Conservation (phyloP, 2,329 filamentous ascomycete species). For the Mollisia scopiformis region DNA sequence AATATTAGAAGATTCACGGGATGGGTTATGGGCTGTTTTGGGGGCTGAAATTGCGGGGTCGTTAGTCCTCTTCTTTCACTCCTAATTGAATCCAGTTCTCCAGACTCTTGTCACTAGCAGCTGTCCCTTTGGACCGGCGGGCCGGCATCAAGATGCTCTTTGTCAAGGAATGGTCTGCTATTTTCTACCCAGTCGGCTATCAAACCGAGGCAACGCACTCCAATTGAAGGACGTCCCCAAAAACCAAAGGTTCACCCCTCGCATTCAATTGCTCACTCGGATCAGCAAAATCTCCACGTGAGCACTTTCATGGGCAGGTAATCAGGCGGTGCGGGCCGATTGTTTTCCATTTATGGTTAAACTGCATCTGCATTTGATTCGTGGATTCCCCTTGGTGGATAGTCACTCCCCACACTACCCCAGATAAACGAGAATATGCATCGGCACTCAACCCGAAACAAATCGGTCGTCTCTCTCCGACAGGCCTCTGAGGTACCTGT, state of each 20-base stretch:
- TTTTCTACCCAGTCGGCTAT: background rate
- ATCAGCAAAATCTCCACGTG: background rate
- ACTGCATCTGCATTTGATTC: background rate
- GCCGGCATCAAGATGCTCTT: too few relatives aligned
- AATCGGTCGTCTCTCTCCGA: background rate
- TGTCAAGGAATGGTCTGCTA: too few relatives aligned
- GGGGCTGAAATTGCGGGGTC: background rate
- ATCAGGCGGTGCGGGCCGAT: constrained; percentile 17
- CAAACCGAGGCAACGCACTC: background rate
- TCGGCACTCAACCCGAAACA: constrained; percentile 10
- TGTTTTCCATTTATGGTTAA: constrained; percentile 5
- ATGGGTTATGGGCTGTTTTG: background rate
- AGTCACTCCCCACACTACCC: constrained; percentile 5
- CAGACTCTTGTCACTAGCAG: too few relatives aligned
- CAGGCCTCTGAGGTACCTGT: background rate
- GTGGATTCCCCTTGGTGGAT: constrained; percentile 5
- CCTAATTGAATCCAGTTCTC: too few relatives aligned
- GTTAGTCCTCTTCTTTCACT: too few relatives aligned
- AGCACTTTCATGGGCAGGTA: background rate
- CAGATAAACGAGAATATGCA: constrained; percentile 4
- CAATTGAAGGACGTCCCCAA: background rate
- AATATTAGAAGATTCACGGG: background rate
- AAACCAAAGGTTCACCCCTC: background rate
- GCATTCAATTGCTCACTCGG: background rate
- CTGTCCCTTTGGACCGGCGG: too few relatives aligned